These are phyloP conservation scores for Berberis vulgaris DNA, from an alignment of 164 flowering plant species.

Conservation along the genomic window DNA sequence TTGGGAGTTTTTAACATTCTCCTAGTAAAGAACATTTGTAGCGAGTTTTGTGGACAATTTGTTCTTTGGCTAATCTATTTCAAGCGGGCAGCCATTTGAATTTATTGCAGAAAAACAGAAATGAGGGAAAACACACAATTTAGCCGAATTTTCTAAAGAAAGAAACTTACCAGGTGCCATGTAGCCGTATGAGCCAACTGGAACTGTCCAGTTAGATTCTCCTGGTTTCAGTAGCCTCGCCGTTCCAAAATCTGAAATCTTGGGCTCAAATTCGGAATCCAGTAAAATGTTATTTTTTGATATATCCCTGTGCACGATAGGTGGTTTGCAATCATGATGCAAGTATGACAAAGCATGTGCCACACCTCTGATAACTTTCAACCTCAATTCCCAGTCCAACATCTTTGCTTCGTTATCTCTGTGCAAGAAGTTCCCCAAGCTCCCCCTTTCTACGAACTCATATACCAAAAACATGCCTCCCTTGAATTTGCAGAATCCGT, in stretches of 20 bases:
- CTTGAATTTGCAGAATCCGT: constrained; percentile 22
- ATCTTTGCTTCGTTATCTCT: constrained; percentile 12
- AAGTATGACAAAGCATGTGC: constrained; percentile 7
- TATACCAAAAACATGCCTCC: constrained; percentile 23
- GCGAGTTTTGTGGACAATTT: no score
- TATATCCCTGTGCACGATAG: constrained; percentile 56
- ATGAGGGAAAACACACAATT: no score
- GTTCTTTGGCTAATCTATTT: no score
- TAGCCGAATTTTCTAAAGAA: no score
- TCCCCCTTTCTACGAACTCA: constrained; percentile 36
- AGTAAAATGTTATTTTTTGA: constrained; percentile 43
- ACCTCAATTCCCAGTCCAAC: constrained; percentile 15
- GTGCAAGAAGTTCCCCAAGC: constrained; percentile 22
- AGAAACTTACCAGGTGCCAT: constrained; percentile 53
- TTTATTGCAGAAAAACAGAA: no score
- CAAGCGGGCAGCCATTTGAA: no score
- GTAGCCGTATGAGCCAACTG: constrained; percentile 56
- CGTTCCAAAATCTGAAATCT: constrained; percentile 54
- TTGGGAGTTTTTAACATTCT: no score
- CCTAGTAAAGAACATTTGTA: no score
- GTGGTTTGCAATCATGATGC: constrained; percentile 23
- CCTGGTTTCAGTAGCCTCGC: constrained; percentile 35
- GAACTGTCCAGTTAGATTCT: constrained; percentile 40
- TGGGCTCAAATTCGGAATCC: constrained; percentile 31
- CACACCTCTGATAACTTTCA: constrained; percentile 8